Evolutionary conservation across 2,329 filamentous ascomycete genomes (phyloP).

Genomic region (Rachicladosporium sp.): DNA sequence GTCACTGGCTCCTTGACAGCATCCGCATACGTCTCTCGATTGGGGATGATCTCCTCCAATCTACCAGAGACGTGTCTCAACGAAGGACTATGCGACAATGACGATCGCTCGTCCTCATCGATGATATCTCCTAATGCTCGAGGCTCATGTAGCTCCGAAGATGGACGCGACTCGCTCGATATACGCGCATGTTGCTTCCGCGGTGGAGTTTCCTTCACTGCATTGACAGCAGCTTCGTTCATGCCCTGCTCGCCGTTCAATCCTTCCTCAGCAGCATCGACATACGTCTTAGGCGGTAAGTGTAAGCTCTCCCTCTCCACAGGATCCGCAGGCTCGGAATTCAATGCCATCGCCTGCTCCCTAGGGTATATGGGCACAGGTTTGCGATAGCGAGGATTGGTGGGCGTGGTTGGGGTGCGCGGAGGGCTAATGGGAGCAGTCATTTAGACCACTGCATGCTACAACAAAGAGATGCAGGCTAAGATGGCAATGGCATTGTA

Average conservation of each 20-base stretch:
- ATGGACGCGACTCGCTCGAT: conserved; percentile 4
- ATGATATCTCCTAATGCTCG: conserved; percentile 23
- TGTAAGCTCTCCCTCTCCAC: conserved; percentile 27
- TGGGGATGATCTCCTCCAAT: conserved; percentile 1
- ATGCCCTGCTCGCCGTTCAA: conserved; percentile 17
- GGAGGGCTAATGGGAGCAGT: background rate
- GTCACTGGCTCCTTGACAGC: conserved; percentile 5
- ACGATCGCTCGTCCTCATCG: conserved; percentile 18
- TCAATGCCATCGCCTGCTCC: conserved; percentile 25
- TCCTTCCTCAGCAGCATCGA: conserved; percentile 25
- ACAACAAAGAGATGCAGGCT: too few species aligned
- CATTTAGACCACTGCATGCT: too few species aligned
- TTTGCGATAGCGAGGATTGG: conserved; percentile 3
- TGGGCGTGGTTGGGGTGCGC: conserved; percentile 1
- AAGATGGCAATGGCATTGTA: too few species aligned
- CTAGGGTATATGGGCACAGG: conserved; percentile 2
- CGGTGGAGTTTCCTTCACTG: conserved; percentile 22
- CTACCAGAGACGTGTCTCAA: conserved; percentile 10
- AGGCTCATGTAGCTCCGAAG: conserved; percentile 9
- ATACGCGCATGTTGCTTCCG: conserved; percentile 12
- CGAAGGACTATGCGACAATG: conserved; percentile 18
- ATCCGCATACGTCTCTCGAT: background rate
- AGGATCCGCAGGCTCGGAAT: conserved; percentile 29
- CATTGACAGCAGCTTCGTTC: conserved; percentile 16
- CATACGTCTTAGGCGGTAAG: conserved; percentile 33